Evolutionary conservation across 2,329 filamentous ascomycete genomes (phyloP), one percentile per base, ranked within the genome.

Genomic region (Ophiostoma piceae): DNA sequence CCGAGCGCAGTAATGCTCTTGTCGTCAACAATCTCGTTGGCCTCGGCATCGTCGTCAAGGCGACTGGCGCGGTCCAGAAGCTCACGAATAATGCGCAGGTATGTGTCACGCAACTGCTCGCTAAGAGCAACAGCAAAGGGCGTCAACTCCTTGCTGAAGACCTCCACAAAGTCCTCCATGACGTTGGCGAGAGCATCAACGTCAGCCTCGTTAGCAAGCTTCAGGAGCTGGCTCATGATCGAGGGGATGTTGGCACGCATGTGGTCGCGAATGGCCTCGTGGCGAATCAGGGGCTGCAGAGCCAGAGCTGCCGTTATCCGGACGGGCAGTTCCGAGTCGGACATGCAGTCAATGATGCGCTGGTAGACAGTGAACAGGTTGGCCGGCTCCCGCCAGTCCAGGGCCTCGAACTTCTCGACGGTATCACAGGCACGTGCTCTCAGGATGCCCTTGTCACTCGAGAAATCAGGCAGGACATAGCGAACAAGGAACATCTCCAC

Each of bases 141-240:
- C 6, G 95, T 98, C 66, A 99, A 85, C 78, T 99, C 95, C 2
- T 92, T 87, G n/a, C 95, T 94, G 77, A 99, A 99, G 2, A 98
- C 94, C 79, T 99, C 95, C 65, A 99, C 95, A 77, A 99, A 99
- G 77, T 99, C 95, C 80, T 99, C 95, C 95, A 99, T 99, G 54
- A 99, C 95, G 76, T 98, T 98, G 29, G 95, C 94, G 57, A 99
- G 84, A 5, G 95, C 94, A 79, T 99, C 95, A 66, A 99, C 94
- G 77, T 99, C 95, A 71, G 96, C 95, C 80, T 99, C 95, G 77
- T 99, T 99, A 37, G 95, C 94, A 70, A 99, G 84, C 82, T 98
- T 98, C 69, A 99, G 85, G 16, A 99, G 85, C 80, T 99, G 94
- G 81, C 98, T 96, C 95, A 99, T 99, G 76, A 99, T 98, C 76